Conservation (phyloP, 306 rosid species). For the Dryas drummondii region DNA sequence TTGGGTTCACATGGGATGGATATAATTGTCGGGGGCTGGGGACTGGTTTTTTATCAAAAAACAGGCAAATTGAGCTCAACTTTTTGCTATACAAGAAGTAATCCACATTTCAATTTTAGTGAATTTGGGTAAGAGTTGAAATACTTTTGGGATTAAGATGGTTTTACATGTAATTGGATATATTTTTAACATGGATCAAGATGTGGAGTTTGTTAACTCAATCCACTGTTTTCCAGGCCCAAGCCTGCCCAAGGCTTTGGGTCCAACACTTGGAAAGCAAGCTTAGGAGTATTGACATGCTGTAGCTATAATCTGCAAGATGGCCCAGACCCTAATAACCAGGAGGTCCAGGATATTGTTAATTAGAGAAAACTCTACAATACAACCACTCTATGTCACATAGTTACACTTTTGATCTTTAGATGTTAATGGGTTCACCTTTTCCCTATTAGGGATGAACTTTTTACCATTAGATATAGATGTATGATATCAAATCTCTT, state of each 20-base stretch:
- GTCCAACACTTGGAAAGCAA: background rate
- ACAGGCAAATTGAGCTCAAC: background rate
- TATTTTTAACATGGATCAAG: background rate
- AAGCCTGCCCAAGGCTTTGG: background rate
- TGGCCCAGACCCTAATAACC: too few relatives aligned
- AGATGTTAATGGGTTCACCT: too few relatives aligned
- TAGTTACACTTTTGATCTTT: too few relatives aligned
- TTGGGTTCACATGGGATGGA: constrained; percentile 20
- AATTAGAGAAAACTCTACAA: too few relatives aligned
- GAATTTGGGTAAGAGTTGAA: background rate
- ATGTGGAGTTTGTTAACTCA: background rate
- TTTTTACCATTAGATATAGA: too few relatives aligned
- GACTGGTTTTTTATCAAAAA: background rate
- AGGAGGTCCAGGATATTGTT: too few relatives aligned
- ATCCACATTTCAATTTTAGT: background rate
- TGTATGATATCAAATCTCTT: too few relatives aligned
- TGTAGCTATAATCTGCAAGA: too few relatives aligned
- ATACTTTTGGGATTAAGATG: background rate
- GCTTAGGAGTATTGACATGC: background rate
- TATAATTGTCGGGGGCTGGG: background rate
- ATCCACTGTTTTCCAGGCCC: background rate
- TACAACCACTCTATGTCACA: too few relatives aligned
- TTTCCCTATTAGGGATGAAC: too few relatives aligned
- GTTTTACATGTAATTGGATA: background rate
- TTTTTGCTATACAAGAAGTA: background rate